phyloP scores from a whole-genome alignment of 1,139 yeast genomes.

The Pneumocystis sp. region DNA sequence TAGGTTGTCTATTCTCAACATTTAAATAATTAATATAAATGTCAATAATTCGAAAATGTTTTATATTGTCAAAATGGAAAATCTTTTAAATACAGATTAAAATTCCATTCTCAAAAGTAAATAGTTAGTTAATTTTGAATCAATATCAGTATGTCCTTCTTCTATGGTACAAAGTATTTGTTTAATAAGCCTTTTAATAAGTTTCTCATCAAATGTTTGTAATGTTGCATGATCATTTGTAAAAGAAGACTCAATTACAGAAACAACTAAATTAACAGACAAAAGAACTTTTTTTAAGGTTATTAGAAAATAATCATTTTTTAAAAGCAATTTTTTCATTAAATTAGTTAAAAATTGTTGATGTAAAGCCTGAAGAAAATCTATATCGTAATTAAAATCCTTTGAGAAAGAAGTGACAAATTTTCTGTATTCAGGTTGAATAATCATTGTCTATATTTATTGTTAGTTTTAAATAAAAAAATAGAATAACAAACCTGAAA shows the following conservation, averaged over 20 bases:
- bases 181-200: neutral
- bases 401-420: neutral
- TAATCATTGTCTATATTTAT: neutral
- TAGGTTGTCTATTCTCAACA: neutral
- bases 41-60: neutral
- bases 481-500: neutral
- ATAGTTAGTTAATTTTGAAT: neutral
- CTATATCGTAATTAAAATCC: neutral
- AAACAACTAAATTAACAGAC: neutral
- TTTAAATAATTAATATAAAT: neutral
- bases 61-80: neutral
- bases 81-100: neutral
- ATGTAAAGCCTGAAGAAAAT: neutral
- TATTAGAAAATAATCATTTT: neutral
- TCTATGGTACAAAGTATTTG: neutral
- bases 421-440: neutral
- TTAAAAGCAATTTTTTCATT: neutral
- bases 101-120: neutral
- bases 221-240: neutral
- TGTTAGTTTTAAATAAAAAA: neutral
- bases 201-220: neutral
- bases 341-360: neutral
- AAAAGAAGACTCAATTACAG: neutral
- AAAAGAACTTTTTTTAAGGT: neutral
- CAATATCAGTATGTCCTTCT: neutral